Base-by-base conservation (phyloP, 257 asterid species). In the Petunia secreta region DNA sequence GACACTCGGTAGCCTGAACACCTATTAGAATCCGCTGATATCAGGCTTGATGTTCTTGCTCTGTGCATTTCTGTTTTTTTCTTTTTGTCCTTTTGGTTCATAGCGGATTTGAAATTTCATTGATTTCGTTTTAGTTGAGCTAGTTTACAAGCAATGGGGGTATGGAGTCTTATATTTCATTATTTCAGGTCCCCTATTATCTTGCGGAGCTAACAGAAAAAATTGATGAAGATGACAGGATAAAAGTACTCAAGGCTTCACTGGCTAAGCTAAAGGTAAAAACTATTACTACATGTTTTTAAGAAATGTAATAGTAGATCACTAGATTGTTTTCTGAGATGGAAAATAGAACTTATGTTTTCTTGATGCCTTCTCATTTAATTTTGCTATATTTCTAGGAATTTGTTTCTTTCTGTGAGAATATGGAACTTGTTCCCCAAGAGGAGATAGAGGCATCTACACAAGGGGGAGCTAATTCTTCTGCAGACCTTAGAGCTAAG, bases 341-440 rank as follows among this genome's bases (percentile, higher is more conserved):
- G 2, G 48, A 65, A 46, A 69, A 4, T 6, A 8, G 9, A 68
- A 68, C 15, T 3, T 69, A 44, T 55, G 39, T 46, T 16, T 54
- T 57, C 39, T 9, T 39, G 54, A 40, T 60, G 57, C n/a, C 53
- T 76, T 58, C 40, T 16, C 57, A n/a, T n/a, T 38, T 40, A 55
- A 9, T 13, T 75, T 36, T 34, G 63, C 44, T 75, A 58, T 80
- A 36, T 73, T 63, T 15, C 63, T 83, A 96, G 99, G 98, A 92
- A 83, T 96, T 96, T 80, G 84, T 96, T 82, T 84, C 95, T 39
- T 91, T 94, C 59, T 96, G 97, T 83, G 99, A 94, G 88, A 85
- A 91, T 1, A 89, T 96, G 98, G 99, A 91, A 85, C 97, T 96
- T 91, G 90, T 96, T 74, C 97, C 99, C 34, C 87, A 84, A 84